Evolutionary conservation across 371 early-diverging fungal species (phyloP).

Genomic region (Apophysomyces sp.): DNA sequence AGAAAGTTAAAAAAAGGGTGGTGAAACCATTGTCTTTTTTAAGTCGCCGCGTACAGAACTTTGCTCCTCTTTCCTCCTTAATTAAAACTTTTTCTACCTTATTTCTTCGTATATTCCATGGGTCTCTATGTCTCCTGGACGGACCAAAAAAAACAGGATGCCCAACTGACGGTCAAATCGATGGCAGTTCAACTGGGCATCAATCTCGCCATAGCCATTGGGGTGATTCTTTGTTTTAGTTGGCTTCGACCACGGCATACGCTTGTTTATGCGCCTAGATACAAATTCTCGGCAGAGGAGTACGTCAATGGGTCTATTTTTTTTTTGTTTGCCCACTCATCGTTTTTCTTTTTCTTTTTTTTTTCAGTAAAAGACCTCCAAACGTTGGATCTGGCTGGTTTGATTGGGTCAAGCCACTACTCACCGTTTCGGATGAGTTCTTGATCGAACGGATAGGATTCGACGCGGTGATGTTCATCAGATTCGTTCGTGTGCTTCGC

Average conservation of each 20-base stretch:
- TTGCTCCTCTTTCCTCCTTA: not conserved
- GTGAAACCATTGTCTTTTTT: slow-evolving; percentile 1
- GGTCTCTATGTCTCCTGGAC: slow-evolving; percentile 20
- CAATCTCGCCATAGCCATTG: slow-evolving; percentile 45
- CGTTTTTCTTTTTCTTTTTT: too few species aligned
- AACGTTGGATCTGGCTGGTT: slow-evolving; percentile 53
- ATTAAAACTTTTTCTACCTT: not conserved
- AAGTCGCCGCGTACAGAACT: slow-evolving; percentile 1
- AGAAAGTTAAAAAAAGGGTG: not conserved
- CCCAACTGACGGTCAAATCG: slow-evolving; percentile 25
- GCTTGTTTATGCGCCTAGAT: slow-evolving; percentile 47
- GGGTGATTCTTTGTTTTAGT: slow-evolving; percentile 35
- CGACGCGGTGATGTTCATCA: slow-evolving; percentile 75
- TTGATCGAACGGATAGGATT: slow-evolving; percentile 65
- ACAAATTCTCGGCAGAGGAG: slow-evolving; percentile 37
- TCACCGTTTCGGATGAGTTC: slow-evolving; percentile 54
- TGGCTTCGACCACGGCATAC: slow-evolving; percentile 43
- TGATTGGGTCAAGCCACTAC: slow-evolving; percentile 63
- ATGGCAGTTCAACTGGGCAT: slow-evolving; percentile 47
- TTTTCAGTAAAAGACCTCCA: slow-evolving; percentile 54
- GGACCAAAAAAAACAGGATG: slow-evolving; percentile 24
- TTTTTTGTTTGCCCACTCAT: too few species aligned
- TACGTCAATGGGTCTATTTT: too few species aligned
- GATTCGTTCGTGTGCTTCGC: slow-evolving; percentile 60
- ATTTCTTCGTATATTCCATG: not conserved